A percentile compares a stretch with the other conserved stretches of the same genome.
Conservation (phyloP, 352 stramenopile genomes). For the Pelagophyceae sp. region DNA sequence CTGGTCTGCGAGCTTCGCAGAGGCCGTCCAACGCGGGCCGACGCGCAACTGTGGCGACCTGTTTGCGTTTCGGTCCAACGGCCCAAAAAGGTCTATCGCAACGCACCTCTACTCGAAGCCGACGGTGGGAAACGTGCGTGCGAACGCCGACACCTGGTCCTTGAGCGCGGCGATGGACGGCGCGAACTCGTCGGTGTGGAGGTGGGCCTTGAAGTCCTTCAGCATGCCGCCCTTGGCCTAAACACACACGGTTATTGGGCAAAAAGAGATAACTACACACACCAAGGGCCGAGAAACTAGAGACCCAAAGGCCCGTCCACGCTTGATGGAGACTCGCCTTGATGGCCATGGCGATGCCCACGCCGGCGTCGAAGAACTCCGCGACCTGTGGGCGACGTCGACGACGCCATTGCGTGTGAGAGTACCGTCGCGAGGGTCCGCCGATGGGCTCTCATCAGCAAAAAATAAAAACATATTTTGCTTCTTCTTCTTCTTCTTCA, state of each 20-base stretch:
- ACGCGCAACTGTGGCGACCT: no score
- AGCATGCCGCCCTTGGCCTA: constrained; percentile 78
- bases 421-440: background rate
- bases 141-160: constrained; percentile 79
- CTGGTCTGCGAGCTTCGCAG: no score
- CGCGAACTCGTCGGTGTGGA: constrained; percentile 54
- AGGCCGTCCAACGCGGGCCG: no score
- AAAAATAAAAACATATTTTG: background rate
- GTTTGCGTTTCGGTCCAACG: no score
- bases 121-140: constrained; percentile 87
- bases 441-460: background rate
- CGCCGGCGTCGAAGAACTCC: constrained; percentile 86
- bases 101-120: constrained; percentile 91
- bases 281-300: no score
- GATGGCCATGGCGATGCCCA: constrained; percentile 79
- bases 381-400: constrained; percentile 66
- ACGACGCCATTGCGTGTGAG: constrained; percentile 30
- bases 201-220: constrained; percentile 82
- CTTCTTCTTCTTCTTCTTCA: background rate
- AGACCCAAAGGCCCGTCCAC: no score
- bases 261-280: no score
- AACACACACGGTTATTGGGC: no score
- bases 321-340: no score
- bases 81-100: no score
- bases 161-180: constrained; percentile 65